Conservation (phyloP, 768 basidiomycete species). For the Kwoniella pini region DNA sequence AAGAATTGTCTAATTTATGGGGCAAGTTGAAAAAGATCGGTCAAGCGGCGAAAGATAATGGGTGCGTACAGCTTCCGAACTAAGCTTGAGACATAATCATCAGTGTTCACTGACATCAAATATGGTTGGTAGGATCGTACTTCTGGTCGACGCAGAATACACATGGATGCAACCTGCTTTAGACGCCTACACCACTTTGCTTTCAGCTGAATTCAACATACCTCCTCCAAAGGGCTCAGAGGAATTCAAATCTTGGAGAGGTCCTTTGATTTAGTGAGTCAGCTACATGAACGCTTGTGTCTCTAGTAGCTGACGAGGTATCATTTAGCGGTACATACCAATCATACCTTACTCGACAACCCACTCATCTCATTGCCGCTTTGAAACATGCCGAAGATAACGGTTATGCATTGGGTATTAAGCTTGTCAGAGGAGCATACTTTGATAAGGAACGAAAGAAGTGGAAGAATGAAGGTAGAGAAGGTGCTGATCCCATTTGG, state of each 20-base stretch:
- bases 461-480: constrained; percentile 48
- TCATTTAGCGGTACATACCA: constrained; percentile 77
- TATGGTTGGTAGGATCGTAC: constrained; percentile 59
- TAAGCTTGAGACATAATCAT: neutral
- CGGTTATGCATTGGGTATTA: constrained; percentile 78
- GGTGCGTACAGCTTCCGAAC: constrained; percentile 36
- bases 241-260: constrained; percentile 15
- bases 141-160: constrained; percentile 85
- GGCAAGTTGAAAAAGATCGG: constrained; percentile 68
- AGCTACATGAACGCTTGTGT: neutral
- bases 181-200: constrained; percentile 71
- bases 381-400: constrained; percentile 67
- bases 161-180: constrained; percentile 69
- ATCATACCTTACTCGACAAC: constrained; percentile 77
- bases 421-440: constrained; percentile 92
- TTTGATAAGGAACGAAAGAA: constrained; percentile 67
- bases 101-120: neutral
- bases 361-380: constrained; percentile 66
- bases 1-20: constrained; percentile 65
- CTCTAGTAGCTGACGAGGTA: neutral
- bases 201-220: constrained; percentile 76
- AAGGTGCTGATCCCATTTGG: constrained; percentile 52
- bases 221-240: constrained; percentile 19
- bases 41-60: constrained; percentile 60
- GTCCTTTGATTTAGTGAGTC: constrained; percentile 45